These are phyloP conservation scores for Alternaria infectoria DNA, from an alignment of 2,329 filamentous ascomycete species.

Conservation along the genomic window DNA sequence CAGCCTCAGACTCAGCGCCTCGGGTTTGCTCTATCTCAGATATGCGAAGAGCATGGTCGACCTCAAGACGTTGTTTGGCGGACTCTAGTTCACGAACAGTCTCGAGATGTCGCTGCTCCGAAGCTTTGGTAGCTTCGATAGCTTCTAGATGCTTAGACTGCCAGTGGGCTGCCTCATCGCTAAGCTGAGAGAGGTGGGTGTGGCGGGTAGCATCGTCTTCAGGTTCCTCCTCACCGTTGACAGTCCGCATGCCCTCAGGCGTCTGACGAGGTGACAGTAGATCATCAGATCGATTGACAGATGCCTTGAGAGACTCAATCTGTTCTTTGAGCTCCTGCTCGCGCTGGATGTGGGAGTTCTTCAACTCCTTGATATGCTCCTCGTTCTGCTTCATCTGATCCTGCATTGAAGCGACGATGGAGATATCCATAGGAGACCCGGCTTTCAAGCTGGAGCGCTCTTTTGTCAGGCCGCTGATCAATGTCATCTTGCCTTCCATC, in stretches of 20 bases:
- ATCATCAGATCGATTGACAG: slow-evolving; percentile 49
- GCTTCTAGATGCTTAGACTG: slow-evolving; percentile 75
- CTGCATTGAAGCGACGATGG: slow-evolving; percentile 83
- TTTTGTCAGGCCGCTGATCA: slow-evolving; percentile 91
- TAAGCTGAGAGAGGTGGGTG: slow-evolving; percentile 68
- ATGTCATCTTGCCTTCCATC: slow-evolving; percentile 95
- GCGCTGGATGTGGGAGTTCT: slow-evolving; percentile 72
- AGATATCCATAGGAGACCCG: slow-evolving; percentile 84
- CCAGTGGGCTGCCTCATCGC: slow-evolving; percentile 76
- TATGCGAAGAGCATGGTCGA: slow-evolving; percentile 38
- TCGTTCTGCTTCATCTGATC: slow-evolving; percentile 90
- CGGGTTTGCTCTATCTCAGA: slow-evolving; percentile 39
- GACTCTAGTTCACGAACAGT: slow-evolving; percentile 77
- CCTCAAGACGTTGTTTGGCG: slow-evolving; percentile 53
- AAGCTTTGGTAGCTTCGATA: slow-evolving; percentile 72
- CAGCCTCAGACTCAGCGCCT: slow-evolving; percentile 34
- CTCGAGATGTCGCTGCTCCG: slow-evolving; percentile 73
- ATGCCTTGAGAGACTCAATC: slow-evolving; percentile 69
- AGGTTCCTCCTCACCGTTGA: slow-evolving; percentile 7
- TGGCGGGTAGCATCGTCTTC: slow-evolving; percentile 52
- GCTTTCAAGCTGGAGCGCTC: slow-evolving; percentile 89
- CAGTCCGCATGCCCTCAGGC: slow-evolving; percentile 8
- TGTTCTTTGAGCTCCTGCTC: slow-evolving; percentile 78
- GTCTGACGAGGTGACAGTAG: slow-evolving; percentile 22
- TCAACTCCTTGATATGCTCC: slow-evolving; percentile 73